Evolutionary conservation across 163 green algal genomes (phyloP).

Genomic region (Chloroidium sp.): DNA sequence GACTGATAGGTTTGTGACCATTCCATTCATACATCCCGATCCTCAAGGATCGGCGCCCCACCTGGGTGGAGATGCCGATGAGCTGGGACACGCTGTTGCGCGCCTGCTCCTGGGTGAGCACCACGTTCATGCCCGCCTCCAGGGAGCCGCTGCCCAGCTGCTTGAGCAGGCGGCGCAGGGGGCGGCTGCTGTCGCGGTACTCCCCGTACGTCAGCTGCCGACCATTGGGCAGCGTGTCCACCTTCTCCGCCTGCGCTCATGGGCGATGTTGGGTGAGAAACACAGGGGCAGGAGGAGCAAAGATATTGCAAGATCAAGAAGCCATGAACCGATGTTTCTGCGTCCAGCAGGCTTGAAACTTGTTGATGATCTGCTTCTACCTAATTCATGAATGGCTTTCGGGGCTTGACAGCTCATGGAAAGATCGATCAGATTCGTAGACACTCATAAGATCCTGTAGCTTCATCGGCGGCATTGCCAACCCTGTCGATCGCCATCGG

Average conservation of each 20-base stretch:
- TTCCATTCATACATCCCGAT: not conserved
- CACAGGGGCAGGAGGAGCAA: too few species aligned
- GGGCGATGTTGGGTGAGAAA: too few species aligned
- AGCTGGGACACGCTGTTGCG: constrained; percentile 24
- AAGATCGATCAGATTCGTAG: too few species aligned
- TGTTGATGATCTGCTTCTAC: not conserved
- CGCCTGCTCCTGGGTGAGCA: constrained; percentile 3
- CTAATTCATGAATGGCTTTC: not conserved
- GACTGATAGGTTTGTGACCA: too few species aligned
- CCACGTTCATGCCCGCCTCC: constrained; percentile 15
- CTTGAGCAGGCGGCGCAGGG: constrained; percentile 39
- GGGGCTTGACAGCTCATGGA: not conserved
- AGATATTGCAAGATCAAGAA: too few species aligned
- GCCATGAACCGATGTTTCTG: too few species aligned
- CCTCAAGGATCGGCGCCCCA: not conserved
- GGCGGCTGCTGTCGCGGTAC: constrained; percentile 32
- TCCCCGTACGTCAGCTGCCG: constrained; percentile 24
- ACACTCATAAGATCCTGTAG: too few species aligned
- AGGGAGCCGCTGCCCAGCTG: constrained; percentile 34
- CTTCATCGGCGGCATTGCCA: not conserved
- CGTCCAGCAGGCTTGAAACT: too few species aligned
- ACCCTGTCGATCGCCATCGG: not conserved
- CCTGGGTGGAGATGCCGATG: constrained; percentile 21
- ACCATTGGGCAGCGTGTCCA: constrained; percentile 27
- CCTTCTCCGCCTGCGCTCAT: constrained; percentile 11